Percentiles rank a stretch among this genome's conserved stretches.
Conservation (phyloP, 306 rosid genomes). For the Lagenaria siceraria region DNA sequence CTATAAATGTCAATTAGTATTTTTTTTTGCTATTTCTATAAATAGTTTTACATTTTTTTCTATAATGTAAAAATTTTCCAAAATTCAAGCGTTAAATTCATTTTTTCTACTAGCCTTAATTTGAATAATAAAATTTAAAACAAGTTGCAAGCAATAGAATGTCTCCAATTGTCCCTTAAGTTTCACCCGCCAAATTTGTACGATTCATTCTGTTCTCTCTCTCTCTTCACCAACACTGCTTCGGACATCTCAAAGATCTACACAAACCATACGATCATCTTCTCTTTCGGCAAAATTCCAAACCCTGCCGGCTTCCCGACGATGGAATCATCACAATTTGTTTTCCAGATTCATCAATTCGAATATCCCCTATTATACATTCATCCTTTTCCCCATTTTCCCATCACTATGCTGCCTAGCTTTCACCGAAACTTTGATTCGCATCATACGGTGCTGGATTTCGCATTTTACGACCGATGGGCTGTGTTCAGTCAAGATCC, state of each 20-base stretch:
- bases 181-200: conserved; percentile 2
- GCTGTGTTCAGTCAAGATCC: conserved; percentile 35
- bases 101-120: no score
- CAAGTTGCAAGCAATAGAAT: not conserved
- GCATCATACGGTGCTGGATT: not conserved
- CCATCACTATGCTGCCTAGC: conserved; percentile 18
- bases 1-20: no score
- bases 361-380: not conserved
- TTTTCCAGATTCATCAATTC: not conserved
- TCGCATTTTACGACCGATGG: conserved; percentile 27
- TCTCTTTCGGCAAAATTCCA: conserved; percentile 17
- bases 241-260: not conserved
- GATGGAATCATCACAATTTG: not conserved
- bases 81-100: no score
- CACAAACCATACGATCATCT: not conserved
- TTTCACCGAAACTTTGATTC: conserved; percentile 11
- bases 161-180: not conserved
- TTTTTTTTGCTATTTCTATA: no score
- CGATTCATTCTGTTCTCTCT: not conserved
- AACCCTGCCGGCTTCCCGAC: conserved; percentile 23
- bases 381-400: not conserved
- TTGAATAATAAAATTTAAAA: no score
- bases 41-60: no score
- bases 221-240: not conserved
- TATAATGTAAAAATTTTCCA: no score